Evolutionary conservation across 495 filamentous ascomycete genomes (phyloP).

Genomic region (Tuber brumale): DNA sequence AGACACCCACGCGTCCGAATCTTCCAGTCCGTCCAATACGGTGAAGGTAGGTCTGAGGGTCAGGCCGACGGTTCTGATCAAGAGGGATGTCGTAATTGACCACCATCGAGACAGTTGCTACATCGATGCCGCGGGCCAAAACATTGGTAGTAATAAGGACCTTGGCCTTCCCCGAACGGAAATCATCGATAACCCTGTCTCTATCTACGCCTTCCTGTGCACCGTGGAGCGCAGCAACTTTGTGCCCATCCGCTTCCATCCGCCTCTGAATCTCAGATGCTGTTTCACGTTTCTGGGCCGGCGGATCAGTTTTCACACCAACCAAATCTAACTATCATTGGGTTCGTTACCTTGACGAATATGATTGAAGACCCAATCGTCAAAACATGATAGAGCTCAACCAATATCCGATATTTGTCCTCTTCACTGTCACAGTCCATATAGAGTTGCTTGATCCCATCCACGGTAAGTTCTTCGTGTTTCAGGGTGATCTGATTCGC

Average conservation of each 20-base stretch:
- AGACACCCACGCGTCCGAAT: conserved; percentile 94
- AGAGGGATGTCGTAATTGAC: conserved; percentile 85
- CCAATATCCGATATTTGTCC: conserved; percentile 79
- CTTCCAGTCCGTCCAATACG: conserved; percentile 95
- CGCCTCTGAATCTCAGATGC: conserved; percentile 74
- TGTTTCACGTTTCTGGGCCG: conserved; percentile 63
- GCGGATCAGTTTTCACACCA: not conserved
- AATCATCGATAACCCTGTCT: conserved; percentile 78
- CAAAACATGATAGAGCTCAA: conserved; percentile 88
- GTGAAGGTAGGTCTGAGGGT: conserved; percentile 93
- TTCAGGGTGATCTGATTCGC: conserved; percentile 83
- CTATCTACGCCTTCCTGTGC: conserved; percentile 75
- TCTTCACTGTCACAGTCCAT: conserved; percentile 77
- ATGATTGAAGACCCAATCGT: conserved; percentile 96
- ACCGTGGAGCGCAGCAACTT: conserved; percentile 79
- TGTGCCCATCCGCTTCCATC: conserved; percentile 83
- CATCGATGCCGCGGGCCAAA: conserved; percentile 92
- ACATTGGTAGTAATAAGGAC: conserved; percentile 99
- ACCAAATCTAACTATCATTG: conserved; percentile 33
- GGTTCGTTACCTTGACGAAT: conserved; percentile 69
- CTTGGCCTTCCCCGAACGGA: conserved; percentile 78
- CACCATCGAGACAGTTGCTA: conserved; percentile 92
- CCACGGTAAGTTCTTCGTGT: conserved; percentile 86
- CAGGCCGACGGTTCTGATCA: conserved; percentile 54
- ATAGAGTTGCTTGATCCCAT: conserved; percentile 94